phyloP scores from a whole-genome alignment of 2,329 filamentous ascomycete genomes.

The Diaporthe vexans region DNA sequence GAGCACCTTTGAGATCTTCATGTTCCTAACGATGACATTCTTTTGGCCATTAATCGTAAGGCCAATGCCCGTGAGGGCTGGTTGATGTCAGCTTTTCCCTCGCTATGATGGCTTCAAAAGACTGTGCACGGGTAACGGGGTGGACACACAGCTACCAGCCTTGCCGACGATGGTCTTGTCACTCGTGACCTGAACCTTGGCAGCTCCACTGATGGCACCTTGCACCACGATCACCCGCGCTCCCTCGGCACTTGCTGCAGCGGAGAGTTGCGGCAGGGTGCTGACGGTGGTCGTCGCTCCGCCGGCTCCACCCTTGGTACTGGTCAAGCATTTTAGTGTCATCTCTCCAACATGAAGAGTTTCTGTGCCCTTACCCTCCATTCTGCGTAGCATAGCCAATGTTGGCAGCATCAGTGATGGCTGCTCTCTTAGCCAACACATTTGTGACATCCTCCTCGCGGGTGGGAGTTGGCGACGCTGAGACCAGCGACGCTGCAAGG shows the following conservation, averaged over 20 bases:
- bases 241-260: constrained; percentile 55
- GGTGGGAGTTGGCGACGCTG: constrained; percentile 40
- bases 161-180: constrained; percentile 60
- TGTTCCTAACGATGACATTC: constrained; percentile 64
- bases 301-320: constrained; percentile 62
- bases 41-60: constrained; percentile 57
- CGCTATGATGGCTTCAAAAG: no score
- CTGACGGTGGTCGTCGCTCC: constrained; percentile 63
- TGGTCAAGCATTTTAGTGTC: not conserved
- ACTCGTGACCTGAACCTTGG: constrained; percentile 56
- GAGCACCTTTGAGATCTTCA: constrained; percentile 56
- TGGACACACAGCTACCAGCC: constrained; percentile 41
- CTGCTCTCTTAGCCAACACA: constrained; percentile 42
- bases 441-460: constrained; percentile 33
- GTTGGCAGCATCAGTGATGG: constrained; percentile 45
- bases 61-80: constrained; percentile 50
- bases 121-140: not conserved
- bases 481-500: constrained; percentile 15
- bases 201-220: constrained; percentile 54
- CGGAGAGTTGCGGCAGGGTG: constrained; percentile 59
- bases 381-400: constrained; percentile 63
- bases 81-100: not conserved
- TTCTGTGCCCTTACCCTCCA: constrained; percentile 50
- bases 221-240: constrained; percentile 52
- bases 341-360: not conserved